Base-by-base conservation (phyloP, 768 basidiomycete genomes). In the Lanmaoa rubissima region DNA sequence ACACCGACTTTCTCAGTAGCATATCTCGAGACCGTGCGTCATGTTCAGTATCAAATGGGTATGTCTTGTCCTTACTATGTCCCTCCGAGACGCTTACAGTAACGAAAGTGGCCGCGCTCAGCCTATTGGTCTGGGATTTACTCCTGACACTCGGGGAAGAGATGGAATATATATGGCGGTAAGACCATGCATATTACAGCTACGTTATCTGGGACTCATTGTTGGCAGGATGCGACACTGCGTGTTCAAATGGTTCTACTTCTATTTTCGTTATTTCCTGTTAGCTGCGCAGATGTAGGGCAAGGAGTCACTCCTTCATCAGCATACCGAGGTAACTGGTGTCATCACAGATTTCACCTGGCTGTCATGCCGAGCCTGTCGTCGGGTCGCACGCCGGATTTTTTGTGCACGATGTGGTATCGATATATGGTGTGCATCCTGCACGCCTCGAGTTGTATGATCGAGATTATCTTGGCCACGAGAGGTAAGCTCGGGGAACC, bases 121-220 rank as follows among this genome's bases (percentile, higher is more conserved):
- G 54, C 8, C 56, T 75, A 26, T 48, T 65, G 46, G 57, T 69
- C 9, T 73, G 66, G 55, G 74, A 75, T 26, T 51, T 61, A 14
- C 19, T 72, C 5, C 51, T 68, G 42, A 67, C 63, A 5, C 58
- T 67, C 28, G 61, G 54, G 26, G 62, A 56, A 14, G 74, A 72
- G 45, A 57, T 65, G 1, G 66, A 66, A 38, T 61, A 65, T 24
- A 45, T 74, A 21, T 75, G 74, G 72, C 61, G 58, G 74, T 76
- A 53, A 60, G 44, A 11, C 26, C 21, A 17, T 36, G 1, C 19
- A 26, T 31, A 11, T n/a, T n/a, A n/a, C 7, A 26, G 3, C 3
- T 9, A 7, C 14, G 13, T 16, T 14, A 1, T 24, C 16, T 28
- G 32, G 16, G 13, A 45, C 35, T 38, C 36, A 42, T n/a, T n/a